These are phyloP conservation scores for Zygosaccharomyces pseudobailii DNA, from an alignment of 1,139 yeast genomes.

Conservation along the genomic window DNA sequence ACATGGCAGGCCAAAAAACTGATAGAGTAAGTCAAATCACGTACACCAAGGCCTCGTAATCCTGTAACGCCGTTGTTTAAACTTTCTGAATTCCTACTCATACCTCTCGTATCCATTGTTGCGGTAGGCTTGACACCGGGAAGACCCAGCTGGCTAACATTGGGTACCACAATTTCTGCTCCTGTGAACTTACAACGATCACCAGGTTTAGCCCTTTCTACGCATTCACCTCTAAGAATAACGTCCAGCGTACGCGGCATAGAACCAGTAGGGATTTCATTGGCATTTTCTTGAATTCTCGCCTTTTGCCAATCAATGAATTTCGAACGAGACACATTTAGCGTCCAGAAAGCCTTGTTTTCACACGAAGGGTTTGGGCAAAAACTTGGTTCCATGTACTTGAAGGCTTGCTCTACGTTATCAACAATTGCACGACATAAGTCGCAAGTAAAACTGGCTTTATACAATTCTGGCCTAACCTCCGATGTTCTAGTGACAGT, in stretches of 20 bases:
- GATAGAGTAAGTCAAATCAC: slow-evolving; percentile 87
- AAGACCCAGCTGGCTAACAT: slow-evolving; percentile 88
- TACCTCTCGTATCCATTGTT: slow-evolving; percentile 61
- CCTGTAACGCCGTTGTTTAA: slow-evolving; percentile 83
- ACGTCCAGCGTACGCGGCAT: slow-evolving; percentile 98
- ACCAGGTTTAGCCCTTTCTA: slow-evolving; percentile 96
- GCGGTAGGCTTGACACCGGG: slow-evolving; percentile 94
- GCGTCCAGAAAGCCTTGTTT: slow-evolving; percentile 81
- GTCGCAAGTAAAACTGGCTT: slow-evolving; percentile 87
- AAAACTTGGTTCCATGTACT: slow-evolving; percentile 90
- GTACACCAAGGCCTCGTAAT: slow-evolving; percentile 79
- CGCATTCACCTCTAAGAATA: slow-evolving; percentile 87
- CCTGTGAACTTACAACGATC: slow-evolving; percentile 95
- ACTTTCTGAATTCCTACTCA: slow-evolving; percentile 60
- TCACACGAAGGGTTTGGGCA: slow-evolving; percentile 86
- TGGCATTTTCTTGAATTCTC: slow-evolving; percentile 91
- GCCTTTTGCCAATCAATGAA: slow-evolving; percentile 98
- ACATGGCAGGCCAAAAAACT: slow-evolving; percentile 94
- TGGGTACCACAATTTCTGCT: slow-evolving; percentile 93
- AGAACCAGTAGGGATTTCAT: slow-evolving; percentile 95
- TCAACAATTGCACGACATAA: slow-evolving; percentile 80
- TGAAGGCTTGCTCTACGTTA: slow-evolving; percentile 89
- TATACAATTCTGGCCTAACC: slow-evolving; percentile 90
- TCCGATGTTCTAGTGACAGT: slow-evolving; percentile 97
- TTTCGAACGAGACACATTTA: slow-evolving; percentile 76